Base-by-base conservation (phyloP, 2,329 filamentous ascomycete species). In the Aureobasidium zeae region DNA sequence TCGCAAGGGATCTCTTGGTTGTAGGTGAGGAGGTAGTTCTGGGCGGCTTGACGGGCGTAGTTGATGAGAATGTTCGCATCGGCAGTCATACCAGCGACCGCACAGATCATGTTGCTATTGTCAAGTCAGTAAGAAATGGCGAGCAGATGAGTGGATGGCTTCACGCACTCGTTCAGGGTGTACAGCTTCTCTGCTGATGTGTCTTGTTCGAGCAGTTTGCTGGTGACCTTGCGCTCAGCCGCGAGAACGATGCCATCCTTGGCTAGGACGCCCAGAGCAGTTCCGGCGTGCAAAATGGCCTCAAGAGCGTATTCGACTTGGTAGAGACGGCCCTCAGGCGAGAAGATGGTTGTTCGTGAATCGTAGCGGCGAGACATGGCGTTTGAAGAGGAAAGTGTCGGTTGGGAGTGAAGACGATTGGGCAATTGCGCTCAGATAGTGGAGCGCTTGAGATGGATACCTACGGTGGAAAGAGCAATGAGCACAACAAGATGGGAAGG, bases 21-120 rank as follows among this genome's bases (percentile, higher is more conserved):
- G 76, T 98, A 98, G 58, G 89, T 98, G 54, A 94, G 79, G 64
- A 98, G 89, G 70, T 98, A 96, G 62, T 83, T 80, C 71, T 98
- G 91, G 57, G 91, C 91, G 58, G 86, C 84, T 77, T 94, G 86
- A 57, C 91, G 87, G 63, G 91, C 93, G 69, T 93, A 95, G 75
- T 98, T 98, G 79, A 98, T 98, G 64, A 98, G 86, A 67, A 98
- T 98, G 73, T 98, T 98, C 66, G 91, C 91, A 63, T 98, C 91
- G 60, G 91, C 91, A 33, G 88, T 98, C 89, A 98, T 96, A 62
- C 91, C 91, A 57, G 91, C 91, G 48, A 98, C 91, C 49, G 91
- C 91, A 68, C 88, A 95, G 68, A 98, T 96, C 93, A 98, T 98
- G 74, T 98, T 98, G 72, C 89, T 96, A 53, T 8, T n/a, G 10